Evolutionary conservation across 805 yeast genomes (phyloP), one percentile per base, ranked within the genome.

Genomic region (Hanseniaspora pseudoguilliermondii): DNA sequence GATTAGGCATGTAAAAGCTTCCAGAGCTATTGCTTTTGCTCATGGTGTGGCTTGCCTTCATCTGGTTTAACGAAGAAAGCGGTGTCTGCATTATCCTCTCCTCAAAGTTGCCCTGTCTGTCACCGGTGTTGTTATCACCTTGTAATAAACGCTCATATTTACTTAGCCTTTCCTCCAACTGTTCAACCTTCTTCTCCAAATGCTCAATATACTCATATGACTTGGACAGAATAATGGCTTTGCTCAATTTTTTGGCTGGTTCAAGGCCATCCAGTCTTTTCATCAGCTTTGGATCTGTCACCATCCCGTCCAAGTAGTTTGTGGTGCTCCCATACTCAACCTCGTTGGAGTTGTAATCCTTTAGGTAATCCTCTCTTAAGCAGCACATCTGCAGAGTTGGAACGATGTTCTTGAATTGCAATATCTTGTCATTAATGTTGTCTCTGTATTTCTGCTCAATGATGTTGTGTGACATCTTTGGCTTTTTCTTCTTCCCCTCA

Each of bases 201-300:
- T 84, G 90, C 60, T 77, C 79, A 60, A 85, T 84, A 63, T 85
- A 85, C 65, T 85, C 93, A 3, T 85, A 80, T 1, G 91, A 86
- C 63, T 85, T 85, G 29, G 84, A 73, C 58, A 85, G 71, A 49
- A 85, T 84, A 16, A 86, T 80, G 2, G 91, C 93, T 65, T 85
- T 85, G 67, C 84, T 85, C 59, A 85, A 71, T 62, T 85, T 85
- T 59, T 79, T 75, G 4, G 95, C 91, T 0, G 91, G 90, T 49
- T 79, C 77, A 57, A 85, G 72, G 2, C 91, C 91, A 65, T 85
- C 91, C 62, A 85, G 69, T 59, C 82, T 82, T 59, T 80, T 77
- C 57, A 81, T 71, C 51, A 74, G 70, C 51, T 73, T 81, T 23
- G 75, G 71, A 57, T 77, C 79, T 40, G 62, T 25, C 8, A 27